Evolutionary conservation across 441 rosid genomes (phyloP), one percentile per base, ranked within the genome.

Genomic region (Pelargonium myrrhifolium): DNA sequence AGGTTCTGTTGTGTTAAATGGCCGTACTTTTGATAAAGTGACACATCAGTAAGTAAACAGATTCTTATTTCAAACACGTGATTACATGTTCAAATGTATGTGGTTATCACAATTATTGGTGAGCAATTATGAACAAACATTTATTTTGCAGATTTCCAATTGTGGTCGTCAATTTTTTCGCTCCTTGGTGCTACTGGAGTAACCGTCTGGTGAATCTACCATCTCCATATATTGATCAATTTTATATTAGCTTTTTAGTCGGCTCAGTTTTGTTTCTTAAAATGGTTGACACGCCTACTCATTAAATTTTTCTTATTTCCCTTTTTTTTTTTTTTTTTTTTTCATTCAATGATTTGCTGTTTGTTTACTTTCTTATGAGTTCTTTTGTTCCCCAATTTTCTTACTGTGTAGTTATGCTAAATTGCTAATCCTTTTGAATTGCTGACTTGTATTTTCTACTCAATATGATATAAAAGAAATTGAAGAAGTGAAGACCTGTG

Each of bases 161-260:
- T 49, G 56, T 49, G 56, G 56, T n/a, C 7, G 96, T 92, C 74
- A 95, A 95, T 80, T 95, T 95, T 81, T 80, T 28, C 31, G 31
- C 98, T 73, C 98, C 98, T 71, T 95, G 99, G 99, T 95, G 99
- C 88, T 82, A 79, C 77, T 95, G 96, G 96, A 85, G 99, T 76
- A 89, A 79, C 69, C 98, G 96, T 76, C 85, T 95, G 98, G 99
- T 92, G 85, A 80, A 75, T 78, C 63, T 76, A 64, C 75, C 45
- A 35, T 71, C 15, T 14, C 40, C 3, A 2, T 61, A 1, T 22
- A 42, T 20, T 26, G 59, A 31, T 51, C 1, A 51, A 49, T 3
- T 14, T 49, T 49, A 17, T 49, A 5, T 49, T 15, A 49, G 56
- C 21, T 49, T 49, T 15, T 6, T 49, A n/a, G 21, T 49, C 0